Evolutionary conservation across 2,329 filamentous ascomycete genomes (phyloP).

Genomic region (Escovopsis weberi): DNA sequence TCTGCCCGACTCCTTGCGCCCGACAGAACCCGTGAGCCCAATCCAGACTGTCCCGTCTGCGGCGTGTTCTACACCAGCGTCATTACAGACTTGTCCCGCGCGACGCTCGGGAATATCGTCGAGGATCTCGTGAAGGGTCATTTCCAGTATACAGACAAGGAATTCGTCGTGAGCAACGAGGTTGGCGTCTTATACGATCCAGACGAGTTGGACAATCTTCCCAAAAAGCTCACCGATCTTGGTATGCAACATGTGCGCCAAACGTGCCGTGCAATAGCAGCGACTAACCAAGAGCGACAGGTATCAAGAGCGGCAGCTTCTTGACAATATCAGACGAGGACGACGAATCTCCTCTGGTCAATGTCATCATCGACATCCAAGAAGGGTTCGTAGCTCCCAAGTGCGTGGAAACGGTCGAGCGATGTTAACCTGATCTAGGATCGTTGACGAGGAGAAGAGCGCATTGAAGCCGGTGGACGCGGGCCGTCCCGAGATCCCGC

Average conservation of each 20-base stretch:
- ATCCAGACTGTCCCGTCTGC: constrained; percentile 73
- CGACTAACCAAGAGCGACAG: constrained; percentile 19
- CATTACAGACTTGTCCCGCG: constrained; percentile 51
- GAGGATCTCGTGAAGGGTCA: constrained; percentile 55
- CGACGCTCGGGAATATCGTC: constrained; percentile 68
- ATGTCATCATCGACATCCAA: constrained; percentile 59
- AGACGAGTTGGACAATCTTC: constrained; percentile 75
- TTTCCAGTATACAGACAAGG: constrained; percentile 62
- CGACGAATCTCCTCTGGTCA: constrained; percentile 58
- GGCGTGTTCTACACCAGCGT: constrained; percentile 55
- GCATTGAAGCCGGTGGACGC: constrained; percentile 35
- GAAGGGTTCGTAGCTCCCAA: constrained; percentile 30
- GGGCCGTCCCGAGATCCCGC: constrained; percentile 35
- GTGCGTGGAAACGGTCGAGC: background rate
- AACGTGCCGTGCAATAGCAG: background rate
- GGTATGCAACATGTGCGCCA: constrained; percentile 27
- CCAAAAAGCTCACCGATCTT: constrained; percentile 64
- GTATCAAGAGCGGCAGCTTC: constrained; percentile 58
- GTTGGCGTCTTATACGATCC: constrained; percentile 73
- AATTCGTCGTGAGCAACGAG: constrained; percentile 65
- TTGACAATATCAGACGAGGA: constrained; percentile 77
- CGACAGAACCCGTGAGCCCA: constrained; percentile 47
- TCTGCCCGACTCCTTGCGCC: constrained; percentile 43
- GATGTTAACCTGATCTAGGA: constrained; percentile 23
- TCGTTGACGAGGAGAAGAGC: constrained; percentile 31